phyloP scores from a whole-genome alignment of 2,329 filamentous ascomycete species.

The Verticillium dahliae region DNA sequence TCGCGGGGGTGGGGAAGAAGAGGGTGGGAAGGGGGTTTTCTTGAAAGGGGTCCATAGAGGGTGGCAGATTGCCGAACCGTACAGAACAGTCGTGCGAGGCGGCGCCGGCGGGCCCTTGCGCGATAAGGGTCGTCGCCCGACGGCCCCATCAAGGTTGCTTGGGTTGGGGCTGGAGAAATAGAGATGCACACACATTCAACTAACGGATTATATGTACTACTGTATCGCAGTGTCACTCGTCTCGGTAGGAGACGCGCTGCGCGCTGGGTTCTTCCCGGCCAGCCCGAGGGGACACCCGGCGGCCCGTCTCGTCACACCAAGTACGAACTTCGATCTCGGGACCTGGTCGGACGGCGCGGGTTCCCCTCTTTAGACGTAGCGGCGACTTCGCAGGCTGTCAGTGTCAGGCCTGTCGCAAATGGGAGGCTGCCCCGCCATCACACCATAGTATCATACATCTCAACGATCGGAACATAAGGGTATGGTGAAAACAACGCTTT shows the following conservation, averaged over 20 bases:
- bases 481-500: constrained; percentile 1
- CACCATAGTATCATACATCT: too few relatives aligned
- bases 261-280: background rate
- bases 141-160: background rate
- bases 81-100: background rate
- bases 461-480: background rate
- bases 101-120: background rate
- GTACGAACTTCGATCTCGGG: background rate
- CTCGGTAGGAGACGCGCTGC: background rate
- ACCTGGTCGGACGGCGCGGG: background rate
- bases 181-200: background rate
- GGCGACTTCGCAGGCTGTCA: background rate
- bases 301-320: background rate
- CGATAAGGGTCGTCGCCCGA: background rate
- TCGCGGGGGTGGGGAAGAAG: background rate
- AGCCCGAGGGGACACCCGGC: background rate
- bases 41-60: background rate
- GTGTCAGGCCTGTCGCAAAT: background rate
- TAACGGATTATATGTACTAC: background rate
- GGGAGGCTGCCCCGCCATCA: too few relatives aligned
- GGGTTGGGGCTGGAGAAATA: background rate
- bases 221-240: background rate
- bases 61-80: background rate
- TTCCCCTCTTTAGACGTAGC: background rate
- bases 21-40: background rate